Evolutionary conservation across 208 protist genomes (phyloP).

Genomic region (Leishmania turanica): DNA sequence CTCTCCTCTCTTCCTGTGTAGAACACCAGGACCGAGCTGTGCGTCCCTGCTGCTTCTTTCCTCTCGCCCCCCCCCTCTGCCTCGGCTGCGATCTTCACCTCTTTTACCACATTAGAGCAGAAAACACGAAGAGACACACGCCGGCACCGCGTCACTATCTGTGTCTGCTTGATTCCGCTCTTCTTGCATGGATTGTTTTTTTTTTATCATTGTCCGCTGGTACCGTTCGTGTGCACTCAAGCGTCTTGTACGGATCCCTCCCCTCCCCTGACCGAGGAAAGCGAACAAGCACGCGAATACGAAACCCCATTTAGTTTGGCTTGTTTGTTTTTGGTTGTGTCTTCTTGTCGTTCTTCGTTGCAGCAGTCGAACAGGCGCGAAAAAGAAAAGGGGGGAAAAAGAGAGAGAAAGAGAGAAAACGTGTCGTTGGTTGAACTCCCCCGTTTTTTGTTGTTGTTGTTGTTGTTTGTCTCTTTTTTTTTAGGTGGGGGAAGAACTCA

Average conservation of each 20-base stretch:
- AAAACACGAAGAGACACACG: neutral
- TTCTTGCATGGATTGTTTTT: neutral
- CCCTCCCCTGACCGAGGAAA: neutral
- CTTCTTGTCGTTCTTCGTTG: neutral
- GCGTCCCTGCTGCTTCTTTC: too few species aligned
- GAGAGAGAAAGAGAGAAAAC: neutral
- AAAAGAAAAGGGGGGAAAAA: too few species aligned
- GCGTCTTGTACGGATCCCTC: neutral
- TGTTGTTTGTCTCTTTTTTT: neutral
- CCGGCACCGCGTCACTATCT: neutral
- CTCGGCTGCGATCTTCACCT: neutral
- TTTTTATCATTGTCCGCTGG: neutral
- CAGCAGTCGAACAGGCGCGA: neutral
- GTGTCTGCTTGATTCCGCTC: neutral
- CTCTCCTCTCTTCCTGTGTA: neutral
- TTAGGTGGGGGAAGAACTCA: neutral
- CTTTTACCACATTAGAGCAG: conserved; percentile 1
- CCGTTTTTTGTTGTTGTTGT: too few species aligned
- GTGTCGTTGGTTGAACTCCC: neutral
- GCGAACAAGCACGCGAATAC: neutral
- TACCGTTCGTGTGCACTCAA: neutral
- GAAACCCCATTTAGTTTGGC: neutral
- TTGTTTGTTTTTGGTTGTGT: neutral
- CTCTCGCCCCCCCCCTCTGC: too few species aligned
- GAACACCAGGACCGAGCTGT: neutral